A percentile compares a stretch with the other conserved stretches of the same genome.
phyloP scores from a whole-genome alignment of 306 rosid species.

The Malus sieversii region DNA sequence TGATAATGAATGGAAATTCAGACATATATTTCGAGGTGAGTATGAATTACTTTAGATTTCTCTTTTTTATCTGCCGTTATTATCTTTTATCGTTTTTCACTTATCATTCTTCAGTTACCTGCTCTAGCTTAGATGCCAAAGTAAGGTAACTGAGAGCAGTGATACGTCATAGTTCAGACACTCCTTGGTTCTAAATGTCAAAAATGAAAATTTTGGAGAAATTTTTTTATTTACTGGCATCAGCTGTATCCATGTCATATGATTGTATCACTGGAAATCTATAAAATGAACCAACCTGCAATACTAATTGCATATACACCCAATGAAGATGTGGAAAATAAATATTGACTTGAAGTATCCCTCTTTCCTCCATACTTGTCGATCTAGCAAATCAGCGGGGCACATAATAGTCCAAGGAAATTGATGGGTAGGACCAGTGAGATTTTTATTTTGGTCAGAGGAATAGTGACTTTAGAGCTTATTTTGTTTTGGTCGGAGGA shows the following conservation, averaged over 20 bases:
- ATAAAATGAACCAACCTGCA: background rate
- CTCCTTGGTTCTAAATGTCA: background rate
- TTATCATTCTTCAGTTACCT: background rate
- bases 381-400: background rate
- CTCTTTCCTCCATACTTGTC: background rate
- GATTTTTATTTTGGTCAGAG: background rate
- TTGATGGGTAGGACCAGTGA: background rate
- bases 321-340: background rate
- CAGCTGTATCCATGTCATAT: background rate
- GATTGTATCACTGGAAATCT: background rate
- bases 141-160: background rate
- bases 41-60: background rate
- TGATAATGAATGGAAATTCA: slow-evolving; percentile 69
- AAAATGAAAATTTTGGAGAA: background rate
- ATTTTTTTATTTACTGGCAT: background rate
- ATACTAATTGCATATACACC: background rate
- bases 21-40: slow-evolving; percentile 65
- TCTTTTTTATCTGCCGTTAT: background rate
- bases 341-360: background rate
- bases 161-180: background rate
- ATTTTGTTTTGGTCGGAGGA: too few relatives aligned
- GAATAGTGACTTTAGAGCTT: too few relatives aligned
- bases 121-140: background rate
- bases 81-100: background rate
- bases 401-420: background rate